These are phyloP conservation scores for Thozetella sp. DNA, from an alignment of 495 filamentous ascomycete species.

Conservation along the genomic window DNA sequence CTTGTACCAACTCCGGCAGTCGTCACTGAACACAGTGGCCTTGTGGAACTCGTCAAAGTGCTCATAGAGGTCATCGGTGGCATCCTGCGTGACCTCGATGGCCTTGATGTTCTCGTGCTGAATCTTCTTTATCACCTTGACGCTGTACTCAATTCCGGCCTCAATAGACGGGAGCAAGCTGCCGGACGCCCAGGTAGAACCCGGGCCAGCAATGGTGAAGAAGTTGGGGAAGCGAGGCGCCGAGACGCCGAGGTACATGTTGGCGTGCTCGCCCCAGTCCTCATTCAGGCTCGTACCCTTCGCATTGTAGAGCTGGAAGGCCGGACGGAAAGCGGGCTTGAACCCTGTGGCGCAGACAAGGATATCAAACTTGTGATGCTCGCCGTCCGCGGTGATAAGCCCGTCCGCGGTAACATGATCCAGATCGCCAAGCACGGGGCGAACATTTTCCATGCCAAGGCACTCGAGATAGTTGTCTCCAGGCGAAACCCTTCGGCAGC, in stretches of 20 bases:
- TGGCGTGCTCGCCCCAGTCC: conserved; percentile 41
- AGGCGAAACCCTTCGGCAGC: conserved; percentile 57
- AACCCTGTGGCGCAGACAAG: conserved; percentile 59
- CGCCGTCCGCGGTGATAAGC: conserved; percentile 42
- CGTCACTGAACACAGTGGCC: conserved; percentile 29
- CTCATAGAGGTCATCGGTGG: conserved; percentile 28
- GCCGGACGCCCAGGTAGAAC: conserved; percentile 27
- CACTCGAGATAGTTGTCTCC: conserved; percentile 60
- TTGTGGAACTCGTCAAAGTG: conserved; percentile 32
- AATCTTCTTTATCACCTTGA: conserved; percentile 34
- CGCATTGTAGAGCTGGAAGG: conserved; percentile 46
- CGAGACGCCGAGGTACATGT: conserved; percentile 52
- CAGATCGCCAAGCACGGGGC: conserved; percentile 44
- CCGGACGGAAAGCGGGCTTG: conserved; percentile 45
- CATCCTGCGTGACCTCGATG: conserved; percentile 32
- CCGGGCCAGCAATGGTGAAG: conserved; percentile 28
- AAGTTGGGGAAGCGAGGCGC: conserved; percentile 58
- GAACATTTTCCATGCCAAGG: conserved; percentile 48
- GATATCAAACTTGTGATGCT: conserved; percentile 38
- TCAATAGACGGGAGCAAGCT: conserved; percentile 31
- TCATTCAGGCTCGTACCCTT: conserved; percentile 38
- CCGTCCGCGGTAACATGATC: conserved; percentile 44
- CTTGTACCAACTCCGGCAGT: conserved; percentile 39
- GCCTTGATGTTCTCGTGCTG: conserved; percentile 30
- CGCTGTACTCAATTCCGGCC: conserved; percentile 25